A percentile compares a stretch with the other conserved stretches of the same genome.
Evolutionary conservation across 2,329 filamentous ascomycete species (phyloP).

Genomic region (Alternaria sp.): DNA sequence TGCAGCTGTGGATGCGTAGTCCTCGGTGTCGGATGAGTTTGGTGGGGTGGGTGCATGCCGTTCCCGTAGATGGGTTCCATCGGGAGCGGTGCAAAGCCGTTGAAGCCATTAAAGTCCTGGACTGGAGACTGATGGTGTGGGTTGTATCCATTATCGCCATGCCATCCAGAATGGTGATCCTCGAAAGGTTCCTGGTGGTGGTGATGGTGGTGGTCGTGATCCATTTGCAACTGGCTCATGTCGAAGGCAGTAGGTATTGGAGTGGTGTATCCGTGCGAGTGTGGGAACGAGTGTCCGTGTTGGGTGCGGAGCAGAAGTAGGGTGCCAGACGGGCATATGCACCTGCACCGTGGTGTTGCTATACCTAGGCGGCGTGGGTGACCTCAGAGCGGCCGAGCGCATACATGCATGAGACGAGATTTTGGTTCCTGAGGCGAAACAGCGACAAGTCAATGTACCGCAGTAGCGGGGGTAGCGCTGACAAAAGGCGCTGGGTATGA

Average conservation of each 20-base stretch:
- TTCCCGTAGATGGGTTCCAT: slow-evolving; percentile 50
- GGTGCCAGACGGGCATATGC: slow-evolving; percentile 42
- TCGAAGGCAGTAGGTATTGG: slow-evolving; percentile 24
- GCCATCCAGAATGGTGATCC: slow-evolving; percentile 43
- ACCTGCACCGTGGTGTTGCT: slow-evolving; percentile 34
- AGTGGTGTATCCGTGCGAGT: slow-evolving; percentile 30
- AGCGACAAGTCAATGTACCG: slow-evolving; percentile 32
- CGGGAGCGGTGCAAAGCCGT: slow-evolving; percentile 45
- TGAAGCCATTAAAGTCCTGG: slow-evolving; percentile 50
- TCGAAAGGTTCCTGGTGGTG: slow-evolving; percentile 45
- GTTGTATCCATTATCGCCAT: slow-evolving; percentile 38
- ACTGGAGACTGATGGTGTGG: slow-evolving; percentile 49
- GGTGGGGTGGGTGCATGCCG: slow-evolving; percentile 49
- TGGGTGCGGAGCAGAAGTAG: slow-evolving; percentile 29
- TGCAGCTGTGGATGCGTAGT: slow-evolving; percentile 50
- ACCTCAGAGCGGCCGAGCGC: slow-evolving; percentile 42
- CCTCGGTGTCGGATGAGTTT: slow-evolving; percentile 34
- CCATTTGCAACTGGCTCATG: slow-evolving; percentile 53
- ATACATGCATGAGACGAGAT: slow-evolving; percentile 49
- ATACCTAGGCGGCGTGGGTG: slow-evolving; percentile 40
- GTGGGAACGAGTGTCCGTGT: slow-evolving; percentile 35
- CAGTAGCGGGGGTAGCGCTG: slow-evolving; percentile 35
- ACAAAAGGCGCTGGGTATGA: slow-evolving; percentile 37
- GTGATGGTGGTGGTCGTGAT: slow-evolving; percentile 43
- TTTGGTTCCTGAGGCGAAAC: slow-evolving; percentile 46